Evolutionary conservation across 192 early-diverging fungal species (phyloP).

Genomic region (Podila epigama): DNA sequence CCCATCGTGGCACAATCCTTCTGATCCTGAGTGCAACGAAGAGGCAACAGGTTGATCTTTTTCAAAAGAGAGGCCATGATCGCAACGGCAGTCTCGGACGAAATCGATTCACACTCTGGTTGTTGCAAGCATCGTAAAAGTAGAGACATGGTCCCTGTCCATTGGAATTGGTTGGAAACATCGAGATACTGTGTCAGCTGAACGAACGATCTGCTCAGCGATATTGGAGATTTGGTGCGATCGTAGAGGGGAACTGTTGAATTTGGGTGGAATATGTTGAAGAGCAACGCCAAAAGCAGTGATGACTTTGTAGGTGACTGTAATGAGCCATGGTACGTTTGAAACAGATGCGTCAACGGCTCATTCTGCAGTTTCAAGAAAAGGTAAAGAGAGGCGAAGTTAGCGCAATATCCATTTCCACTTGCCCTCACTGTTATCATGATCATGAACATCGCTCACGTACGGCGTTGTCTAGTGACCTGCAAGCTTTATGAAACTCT

Average conservation of each 20-base stretch:
- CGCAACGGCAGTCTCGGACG: conserved; percentile 49
- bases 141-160: conserved; percentile 56
- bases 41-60: conserved; percentile 56
- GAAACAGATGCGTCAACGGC: conserved; percentile 19
- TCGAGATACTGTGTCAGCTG: conserved; percentile 45
- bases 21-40: conserved; percentile 49
- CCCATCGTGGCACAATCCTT: conserved; percentile 57
- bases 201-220: conserved; percentile 30
- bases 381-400: not conserved
- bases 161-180: conserved; percentile 52
- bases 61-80: conserved; percentile 60
- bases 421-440: too few relatives aligned
- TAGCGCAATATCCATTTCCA: not conserved
- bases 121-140: conserved; percentile 53
- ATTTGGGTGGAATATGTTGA: conserved; percentile 45
- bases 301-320: conserved; percentile 30
- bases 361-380: conserved; percentile 20
- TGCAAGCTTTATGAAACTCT: conserved; percentile 45
- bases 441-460: too few relatives aligned
- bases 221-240: conserved; percentile 39
- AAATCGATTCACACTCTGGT: conserved; percentile 52
- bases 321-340: conserved; percentile 26
- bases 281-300: conserved; percentile 27
- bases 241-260: conserved; percentile 39
- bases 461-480: conserved; percentile 35